Evolutionary conservation across 805 yeast species (phyloP).

Genomic region (Sugiyamaella qingdaonensis): DNA sequence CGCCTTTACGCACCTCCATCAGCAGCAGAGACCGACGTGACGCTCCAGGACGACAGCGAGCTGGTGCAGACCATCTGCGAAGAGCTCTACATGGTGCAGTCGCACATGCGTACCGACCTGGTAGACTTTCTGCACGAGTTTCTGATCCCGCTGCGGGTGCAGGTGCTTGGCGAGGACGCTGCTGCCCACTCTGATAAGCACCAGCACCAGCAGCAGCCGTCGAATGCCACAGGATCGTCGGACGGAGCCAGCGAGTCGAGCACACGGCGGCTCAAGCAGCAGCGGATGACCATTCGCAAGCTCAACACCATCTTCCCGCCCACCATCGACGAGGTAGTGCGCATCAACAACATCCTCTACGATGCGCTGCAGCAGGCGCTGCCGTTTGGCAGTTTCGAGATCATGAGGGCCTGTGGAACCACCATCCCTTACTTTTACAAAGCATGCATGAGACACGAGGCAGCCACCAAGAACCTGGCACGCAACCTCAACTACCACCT

Average conservation of each 20-base stretch:
- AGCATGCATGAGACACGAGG: conserved; percentile 91
- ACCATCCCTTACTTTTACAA: conserved; percentile 88
- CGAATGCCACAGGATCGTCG: not conserved
- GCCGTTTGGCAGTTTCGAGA: conserved; percentile 68
- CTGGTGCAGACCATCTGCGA: conserved; percentile 49
- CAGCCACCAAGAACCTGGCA: conserved; percentile 70
- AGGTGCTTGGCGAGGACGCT: conserved; percentile 46
- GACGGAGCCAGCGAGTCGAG: not conserved
- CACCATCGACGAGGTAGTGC: conserved; percentile 87
- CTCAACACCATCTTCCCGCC: conserved; percentile 86
- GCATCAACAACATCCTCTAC: conserved; percentile 80
- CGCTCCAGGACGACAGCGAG: conserved; percentile 31
- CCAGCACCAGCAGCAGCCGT: not conserved
- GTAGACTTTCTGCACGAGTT: conserved; percentile 75
- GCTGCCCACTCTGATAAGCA: not conserved
- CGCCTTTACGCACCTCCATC: conserved; percentile 62
- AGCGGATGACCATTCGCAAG: conserved; percentile 50
- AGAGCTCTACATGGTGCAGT: conserved; percentile 69
- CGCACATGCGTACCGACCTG: conserved; percentile 64
- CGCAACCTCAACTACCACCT: conserved; percentile 42
- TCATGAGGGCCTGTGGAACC: conserved; percentile 73
- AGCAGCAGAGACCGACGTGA: conserved; percentile 9
- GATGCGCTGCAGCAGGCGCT: conserved; percentile 67
- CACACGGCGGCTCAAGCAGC: not conserved
- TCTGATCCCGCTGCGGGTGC: conserved; percentile 71